phyloP scores from a whole-genome alignment of 345 rosid species.

The Bruguiera parviflora region DNA sequence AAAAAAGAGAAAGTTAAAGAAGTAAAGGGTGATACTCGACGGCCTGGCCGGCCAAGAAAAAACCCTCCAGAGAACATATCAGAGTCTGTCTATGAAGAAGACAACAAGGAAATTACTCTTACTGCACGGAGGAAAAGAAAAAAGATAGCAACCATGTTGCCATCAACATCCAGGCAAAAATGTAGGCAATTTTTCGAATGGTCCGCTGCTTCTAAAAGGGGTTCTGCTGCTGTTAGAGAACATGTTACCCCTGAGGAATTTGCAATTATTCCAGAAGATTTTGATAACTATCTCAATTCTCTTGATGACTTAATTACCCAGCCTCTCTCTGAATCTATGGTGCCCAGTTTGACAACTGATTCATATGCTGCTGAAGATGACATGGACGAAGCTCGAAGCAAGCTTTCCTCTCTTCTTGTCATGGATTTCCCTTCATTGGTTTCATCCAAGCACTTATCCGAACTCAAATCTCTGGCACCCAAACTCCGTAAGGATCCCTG shows the following conservation, averaged over 20 bases:
- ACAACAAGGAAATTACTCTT: slow-evolving; percentile 20
- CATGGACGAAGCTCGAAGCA: slow-evolving; percentile 47
- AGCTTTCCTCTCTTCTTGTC: slow-evolving; percentile 52
- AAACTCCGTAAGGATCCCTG: slow-evolving; percentile 50
- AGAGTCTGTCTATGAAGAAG: neutral
- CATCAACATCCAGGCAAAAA: slow-evolving; percentile 26
- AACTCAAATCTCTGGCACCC: slow-evolving; percentile 44
- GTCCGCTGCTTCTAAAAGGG: neutral
- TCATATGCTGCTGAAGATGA: slow-evolving; percentile 38
- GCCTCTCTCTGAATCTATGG: slow-evolving; percentile 32
- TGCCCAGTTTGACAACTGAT: slow-evolving; percentile 11
- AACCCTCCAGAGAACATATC: neutral
- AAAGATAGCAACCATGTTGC: slow-evolving; percentile 17
- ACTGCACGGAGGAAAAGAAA: slow-evolving; percentile 35
- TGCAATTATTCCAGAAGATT: slow-evolving; percentile 45
- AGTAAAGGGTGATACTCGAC: slow-evolving; percentile 1
- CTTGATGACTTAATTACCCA: slow-evolving; percentile 53
- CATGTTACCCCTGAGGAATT: slow-evolving; percentile 23
- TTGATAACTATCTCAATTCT: slow-evolving; percentile 59
- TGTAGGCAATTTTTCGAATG: slow-evolving; percentile 30
- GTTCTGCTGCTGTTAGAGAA: slow-evolving; percentile 18
- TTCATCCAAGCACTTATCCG: slow-evolving; percentile 37
- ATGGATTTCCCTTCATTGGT: slow-evolving; percentile 57
- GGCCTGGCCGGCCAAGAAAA: neutral
- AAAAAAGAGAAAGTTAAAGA: slow-evolving; percentile 22